These are phyloP conservation scores for Glycyrrhiza uralensis DNA, from an alignment of 306 rosid species.

Conservation along the genomic window DNA sequence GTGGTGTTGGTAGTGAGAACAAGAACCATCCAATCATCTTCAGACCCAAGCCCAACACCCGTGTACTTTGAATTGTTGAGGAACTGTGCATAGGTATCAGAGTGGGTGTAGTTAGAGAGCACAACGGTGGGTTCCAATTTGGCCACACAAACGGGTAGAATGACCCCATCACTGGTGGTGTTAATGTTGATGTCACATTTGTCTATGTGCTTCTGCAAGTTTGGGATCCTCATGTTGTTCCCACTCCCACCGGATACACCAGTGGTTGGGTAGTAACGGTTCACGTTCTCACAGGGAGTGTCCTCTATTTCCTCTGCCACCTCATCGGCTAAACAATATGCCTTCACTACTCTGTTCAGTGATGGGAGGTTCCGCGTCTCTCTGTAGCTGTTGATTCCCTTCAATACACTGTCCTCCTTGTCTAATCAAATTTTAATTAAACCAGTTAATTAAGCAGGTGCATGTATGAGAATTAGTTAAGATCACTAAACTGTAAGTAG, in stretches of 20 bases:
- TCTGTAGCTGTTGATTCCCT: slow-evolving; percentile 74
- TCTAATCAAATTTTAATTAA: slow-evolving; percentile 41
- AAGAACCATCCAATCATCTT: slow-evolving; percentile 84
- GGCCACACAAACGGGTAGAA: slow-evolving; percentile 62
- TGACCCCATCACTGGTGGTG: slow-evolving; percentile 47
- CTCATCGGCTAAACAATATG: slow-evolving; percentile 64
- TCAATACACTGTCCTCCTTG: slow-evolving; percentile 58
- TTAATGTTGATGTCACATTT: slow-evolving; percentile 54
- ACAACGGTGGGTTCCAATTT: slow-evolving; percentile 41
- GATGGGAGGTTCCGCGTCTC: slow-evolving; percentile 36
- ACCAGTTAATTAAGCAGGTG: not conserved
- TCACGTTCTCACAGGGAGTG: slow-evolving; percentile 50
- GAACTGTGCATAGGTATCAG: slow-evolving; percentile 38
- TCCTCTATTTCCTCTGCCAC: slow-evolving; percentile 61
- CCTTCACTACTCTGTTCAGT: slow-evolving; percentile 42
- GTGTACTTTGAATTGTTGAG: slow-evolving; percentile 61
- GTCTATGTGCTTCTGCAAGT: slow-evolving; percentile 34
- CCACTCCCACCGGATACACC: slow-evolving; percentile 22
- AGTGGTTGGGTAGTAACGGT: slow-evolving; percentile 27
- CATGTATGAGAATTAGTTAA: not conserved
- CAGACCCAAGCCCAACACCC: slow-evolving; percentile 69
- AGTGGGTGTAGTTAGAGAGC: slow-evolving; percentile 51
- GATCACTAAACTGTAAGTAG: not conserved
- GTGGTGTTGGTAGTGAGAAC: slow-evolving; percentile 52
- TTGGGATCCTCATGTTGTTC: slow-evolving; percentile 25